Evolutionary conservation across 169 alveolate species (phyloP), one percentile per base, ranked within the genome.

Genomic region (Besnoitia besnoiti): DNA sequence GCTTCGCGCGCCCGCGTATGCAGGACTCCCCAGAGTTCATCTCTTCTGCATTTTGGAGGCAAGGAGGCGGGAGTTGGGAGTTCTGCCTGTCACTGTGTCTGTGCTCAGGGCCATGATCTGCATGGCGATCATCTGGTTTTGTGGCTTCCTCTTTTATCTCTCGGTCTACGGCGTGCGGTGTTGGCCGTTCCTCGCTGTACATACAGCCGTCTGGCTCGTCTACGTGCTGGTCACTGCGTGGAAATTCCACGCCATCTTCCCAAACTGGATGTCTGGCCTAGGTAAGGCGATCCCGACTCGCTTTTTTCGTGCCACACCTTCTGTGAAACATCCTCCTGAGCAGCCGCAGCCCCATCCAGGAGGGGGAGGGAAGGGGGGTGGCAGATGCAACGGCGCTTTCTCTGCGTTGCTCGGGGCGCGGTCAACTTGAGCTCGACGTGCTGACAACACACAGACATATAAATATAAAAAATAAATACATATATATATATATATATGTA

Each of bases 81-180:
- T 19, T 19, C 19, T 50, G 10, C 19, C 19, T 10, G 19, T 19
- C 19, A 19, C 62, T 50, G 62, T 14, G 37, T 67, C 10, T n/a
- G 4, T n/a, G 39, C 39, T 1, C 80, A 67, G 80, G 80, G 39
- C 46, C n/a, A 67, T 67, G 80, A 67, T 67, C 10, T 67, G 47
- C 39, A 0, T 35, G 85, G 47, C 50, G 27, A 73, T 87, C 30
- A 73, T 87, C 0, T 87, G 91, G 91, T 44, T 55, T 39, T 87
- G 91, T 85, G 91, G 91, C 82, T 87, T 87, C 67, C 75, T 87
- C 82, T 87, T 87, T 33, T 87, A 87, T 42, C 35, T 87, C 50
- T 87, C 91, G 24, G 91, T 87, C 47, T 87, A 87, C 46, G 91
- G 91, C 44, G n/a, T 62, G 33, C 85, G 42, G 33, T 46, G 42